Evolutionary conservation across 176 grass and related monocot species (phyloP), one percentile per base, ranked within the genome.

Genomic region (Bromus sterilis): DNA sequence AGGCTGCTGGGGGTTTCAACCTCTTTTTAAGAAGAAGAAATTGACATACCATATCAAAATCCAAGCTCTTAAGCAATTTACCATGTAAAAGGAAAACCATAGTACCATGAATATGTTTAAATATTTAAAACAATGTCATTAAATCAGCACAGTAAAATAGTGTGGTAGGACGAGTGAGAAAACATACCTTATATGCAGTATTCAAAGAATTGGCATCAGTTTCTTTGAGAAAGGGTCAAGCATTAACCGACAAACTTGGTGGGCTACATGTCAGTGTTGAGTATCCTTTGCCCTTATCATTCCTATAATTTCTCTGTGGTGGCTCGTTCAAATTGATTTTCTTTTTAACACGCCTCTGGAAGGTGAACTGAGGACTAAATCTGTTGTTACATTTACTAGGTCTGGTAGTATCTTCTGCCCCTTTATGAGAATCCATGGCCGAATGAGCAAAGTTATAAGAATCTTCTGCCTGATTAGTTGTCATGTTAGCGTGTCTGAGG

Each of bases 291-390:
- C 4, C 11, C 0, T 66, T 82, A 36, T 65, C 78, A 9, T 7
- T 26, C 56, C 43, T 82, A 89, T 75, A 63, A 46, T 24, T 57
- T 86, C 41, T 56, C 9, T 63, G 42, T 63, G 63, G 25, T 30
- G 15, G 33, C 49, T 81, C 71, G 8, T 61, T 63, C 32, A 71
- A 77, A 77, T 53, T 56, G 26, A 8, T 69, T 81, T 81, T 89
- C 64, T 44, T 89, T 81, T 89, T 89, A 25, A 78, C 65, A 66
- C 87, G 78, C 64, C 87, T 85, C 29, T 2, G 21, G 56, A 89
- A 86, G 23, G 83, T 82, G 20, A 78, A 64, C 56, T 82, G 73
- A 82, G 77, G 71, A 78, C 63, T 76, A 82, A 64, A 85, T 63
- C 71, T 81, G 53, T 53, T 72, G 42, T 63, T 89, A 65, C 10